Evolutionary conservation across 805 yeast species (phyloP), one percentile per base, ranked within the genome.

Genomic region (Schwanniomyces pseudopolymorphus): DNA sequence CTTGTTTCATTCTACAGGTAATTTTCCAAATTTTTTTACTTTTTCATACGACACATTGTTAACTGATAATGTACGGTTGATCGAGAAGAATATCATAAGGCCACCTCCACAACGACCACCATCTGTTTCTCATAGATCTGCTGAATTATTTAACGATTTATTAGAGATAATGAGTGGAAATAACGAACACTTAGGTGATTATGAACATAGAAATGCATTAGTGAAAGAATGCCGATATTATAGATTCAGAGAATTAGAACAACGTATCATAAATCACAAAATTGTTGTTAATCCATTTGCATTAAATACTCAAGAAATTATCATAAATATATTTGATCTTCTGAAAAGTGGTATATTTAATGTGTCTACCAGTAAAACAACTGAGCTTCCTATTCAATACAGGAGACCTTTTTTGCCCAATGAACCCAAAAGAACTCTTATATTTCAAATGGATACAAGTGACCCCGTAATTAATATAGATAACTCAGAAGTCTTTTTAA

Each of bases 41-140:
- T 68, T 89, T 31, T 78, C 86, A 2, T 76, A 74, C 55, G 78
- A 79, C 27, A 69, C 81, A 1, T 60, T 83, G 17, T 70, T 80
- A 48, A 60, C 69, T 2, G 84, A 82, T 48, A 77, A 82, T 9
- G 53, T 55, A 13, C 46, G 54, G 3, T 45, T 58, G 1, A 72
- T 77, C 20, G 69, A 70, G 16, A 68, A 66, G 43, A 70, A 76
- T 31, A 63, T 84, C 54, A 64, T 86, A 2, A 67, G 96, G 33
- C 97, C 97, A 0, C 96, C 96, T 3, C 89, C 94, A 1, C 77
- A 81, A 47, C 75, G 80, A 8, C 86, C 87, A 0, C 71, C 83
- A 2, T 70, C 75, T 1, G 75, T 75, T 2, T 65, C 77, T 3
- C 66, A 74, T 28, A 70, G 89, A 50, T 77, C 84, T 2, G 76